Evolutionary conservation across 2,329 filamentous ascomycete species (phyloP), one percentile per base, ranked within the genome.

Genomic region (Zelopaecilomyces penicillatus): DNA sequence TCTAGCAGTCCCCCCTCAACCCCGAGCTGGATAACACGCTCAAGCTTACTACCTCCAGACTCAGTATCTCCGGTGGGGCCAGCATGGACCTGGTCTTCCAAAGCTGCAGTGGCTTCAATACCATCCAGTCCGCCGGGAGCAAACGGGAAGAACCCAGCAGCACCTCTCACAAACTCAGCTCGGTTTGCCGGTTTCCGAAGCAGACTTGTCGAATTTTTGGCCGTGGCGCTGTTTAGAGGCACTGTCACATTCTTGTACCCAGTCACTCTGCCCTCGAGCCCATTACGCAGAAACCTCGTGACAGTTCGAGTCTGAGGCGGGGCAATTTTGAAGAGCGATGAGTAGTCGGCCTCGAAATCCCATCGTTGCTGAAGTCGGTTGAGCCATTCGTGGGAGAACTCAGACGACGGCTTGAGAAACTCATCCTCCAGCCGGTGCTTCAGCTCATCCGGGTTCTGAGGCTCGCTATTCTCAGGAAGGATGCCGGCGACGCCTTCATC

Each of bases 201-300:
- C 35, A 96, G 73, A 5, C 89, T 95, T 0, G 90, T 97, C 3
- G 89, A 96, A 59, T 95, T 95, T 67, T 96, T 98, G 39, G 89
- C 91, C 11, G 87, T 96, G 11, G 86, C 87, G 56, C 85, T 94
- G 57, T 82, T 86, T 31, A 87, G 87, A 5, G 91, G 88, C 6
- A 97, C 82, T 1, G 93, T 96, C 41, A 97, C 87, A 62, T 96
- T 93, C 59, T 83, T 85, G 65, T 98, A 97, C 41, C 90, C 90
- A 6, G 87, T 95, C 27, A 98, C 91, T 42, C 85, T 79, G 26
- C 93, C 93, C 65, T 97, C 89, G 10, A 97, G 75, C 5, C 93
- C 93, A 65, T 95, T 88, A 44, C 93, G 78, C 37, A 82, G 85
- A 63, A 98, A 98, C 30, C 93, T 82, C 29, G 88, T 95, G 54